Conservation (phyloP, 164 flowering plant species). For the Liquidambar formosana region DNA sequence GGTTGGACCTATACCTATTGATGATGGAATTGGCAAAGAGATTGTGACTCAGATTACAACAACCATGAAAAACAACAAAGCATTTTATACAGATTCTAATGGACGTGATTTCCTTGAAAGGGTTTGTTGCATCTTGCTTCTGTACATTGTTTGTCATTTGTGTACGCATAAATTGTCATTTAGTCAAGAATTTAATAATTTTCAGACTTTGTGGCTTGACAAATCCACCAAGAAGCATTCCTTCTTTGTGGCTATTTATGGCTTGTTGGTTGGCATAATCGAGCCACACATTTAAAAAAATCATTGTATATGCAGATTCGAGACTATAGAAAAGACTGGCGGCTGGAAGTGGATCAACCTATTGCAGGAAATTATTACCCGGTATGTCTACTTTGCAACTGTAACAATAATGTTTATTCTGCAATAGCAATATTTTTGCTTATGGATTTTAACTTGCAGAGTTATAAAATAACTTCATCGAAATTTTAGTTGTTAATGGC, state of each 20-base stretch:
- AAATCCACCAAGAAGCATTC: no score
- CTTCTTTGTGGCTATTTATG: no score
- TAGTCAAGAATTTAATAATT: no score
- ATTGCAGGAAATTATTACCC: conserved; percentile 96
- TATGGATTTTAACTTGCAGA: no score
- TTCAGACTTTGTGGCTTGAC: no score
- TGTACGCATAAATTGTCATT: no score
- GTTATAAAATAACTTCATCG: no score
- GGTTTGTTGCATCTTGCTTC: conserved; percentile 38
- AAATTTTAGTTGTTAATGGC: no score
- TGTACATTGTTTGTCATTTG: not conserved
- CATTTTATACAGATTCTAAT: conserved; percentile 89
- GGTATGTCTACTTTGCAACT: conserved; percentile 47
- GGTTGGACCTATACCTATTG: conserved; percentile 81
- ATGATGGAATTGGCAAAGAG: conserved; percentile 89
- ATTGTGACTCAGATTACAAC: conserved; percentile 65
- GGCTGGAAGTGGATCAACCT: conserved; percentile 79
- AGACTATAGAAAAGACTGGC: conserved; percentile 86
- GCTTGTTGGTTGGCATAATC: no score
- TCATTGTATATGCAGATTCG: conserved; percentile 68
- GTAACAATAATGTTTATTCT: no score
- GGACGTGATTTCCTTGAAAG: conserved; percentile 93
- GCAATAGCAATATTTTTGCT: no score
- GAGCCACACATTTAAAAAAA: no score
- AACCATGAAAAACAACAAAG: conserved; percentile 60